Conservation (phyloP, 2,329 filamentous ascomycete species). For the Penicillium sp. region DNA sequence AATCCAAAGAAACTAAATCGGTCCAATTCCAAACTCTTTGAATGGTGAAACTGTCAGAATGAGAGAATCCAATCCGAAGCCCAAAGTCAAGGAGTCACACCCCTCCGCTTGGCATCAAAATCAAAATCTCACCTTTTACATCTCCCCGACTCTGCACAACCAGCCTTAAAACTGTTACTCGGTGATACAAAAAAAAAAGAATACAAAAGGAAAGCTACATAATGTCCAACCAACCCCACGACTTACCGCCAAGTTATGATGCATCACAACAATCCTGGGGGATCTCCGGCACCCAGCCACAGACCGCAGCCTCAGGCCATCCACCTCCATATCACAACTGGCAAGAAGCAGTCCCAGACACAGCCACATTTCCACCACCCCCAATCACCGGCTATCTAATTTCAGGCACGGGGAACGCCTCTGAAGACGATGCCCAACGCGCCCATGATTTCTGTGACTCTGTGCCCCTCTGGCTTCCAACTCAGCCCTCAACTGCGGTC, state of each 20-base stretch:
- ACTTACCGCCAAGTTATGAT: slow-evolving; percentile 10
- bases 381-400: slow-evolving; percentile 54
- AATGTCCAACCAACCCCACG: slow-evolving; percentile 4
- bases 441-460: slow-evolving; percentile 57
- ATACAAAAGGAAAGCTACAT: not conserved
- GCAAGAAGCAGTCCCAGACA: slow-evolving; percentile 60
- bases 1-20: not conserved
- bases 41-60: not conserved
- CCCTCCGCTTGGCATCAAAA: not conserved
- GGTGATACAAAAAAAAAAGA: not conserved
- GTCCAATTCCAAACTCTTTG: not conserved
- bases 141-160: not conserved
- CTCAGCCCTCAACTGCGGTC: slow-evolving; percentile 43
- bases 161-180: not conserved
- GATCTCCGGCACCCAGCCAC: not conserved
- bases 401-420: slow-evolving; percentile 60
- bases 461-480: slow-evolving; percentile 54
- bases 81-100: not conserved
- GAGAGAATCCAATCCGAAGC: not conserved
- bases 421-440: slow-evolving; percentile 53
- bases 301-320: slow-evolving; percentile 7
- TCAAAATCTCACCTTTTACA: not conserved
- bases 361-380: slow-evolving; percentile 59
- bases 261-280: slow-evolving; percentile 5
- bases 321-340: slow-evolving; percentile 64